Evolutionary conservation across 202 grass and related monocot genomes (phyloP), one percentile per base, ranked within the genome.

Genomic region (Hordeum pubiflorum): DNA sequence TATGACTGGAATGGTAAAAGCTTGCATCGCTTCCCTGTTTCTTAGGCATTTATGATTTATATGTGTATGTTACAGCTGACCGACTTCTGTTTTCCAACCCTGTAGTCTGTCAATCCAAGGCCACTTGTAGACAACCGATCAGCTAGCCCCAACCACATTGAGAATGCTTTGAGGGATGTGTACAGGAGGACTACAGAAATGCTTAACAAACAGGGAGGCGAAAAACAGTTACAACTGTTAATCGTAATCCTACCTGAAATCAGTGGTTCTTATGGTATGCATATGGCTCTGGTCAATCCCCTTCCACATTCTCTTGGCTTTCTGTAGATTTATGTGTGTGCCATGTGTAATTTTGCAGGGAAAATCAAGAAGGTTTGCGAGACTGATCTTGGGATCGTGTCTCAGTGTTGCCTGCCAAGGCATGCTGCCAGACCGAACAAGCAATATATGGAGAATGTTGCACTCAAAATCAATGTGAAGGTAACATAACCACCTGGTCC

Each of bases 381-480:
- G 74, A 96, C 93, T 55, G 93, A 96, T 50, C 85, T 96, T 27
- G 93, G 87, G 10, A 87, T 96, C 22, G 75, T 96, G 44, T 96
- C 93, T n/a, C 90, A 92, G 6, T 96, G 90, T 69, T 95, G 89
- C 63, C 60, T 75, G 58, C 84, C 89, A 57, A 92, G 18, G 77
- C 84, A 95, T 84, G 87, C 86, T 62, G 69, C 70, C 61, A 90
- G 79, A 58, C 81, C 80, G 20, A 92, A 89, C 85, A 90, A 80
- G 24, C 93, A 92, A 79, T 95, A 95, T 83, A 63, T 92, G 58
- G 89, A 91, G 78, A 95, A 95, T 82, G 80, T 95, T 64, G 78
- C 92, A 29, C 80, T 92, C 1, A 95, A 95, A 79, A 90, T 91
- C 50, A 94, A 94, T 76, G 89, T 94, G 27, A 95, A 95, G 92